Percentiles rank a stretch among this genome's conserved stretches.
Evolutionary conservation across 192 early-diverging fungal genomes (phyloP).

Genomic region (Dispira simplex): DNA sequence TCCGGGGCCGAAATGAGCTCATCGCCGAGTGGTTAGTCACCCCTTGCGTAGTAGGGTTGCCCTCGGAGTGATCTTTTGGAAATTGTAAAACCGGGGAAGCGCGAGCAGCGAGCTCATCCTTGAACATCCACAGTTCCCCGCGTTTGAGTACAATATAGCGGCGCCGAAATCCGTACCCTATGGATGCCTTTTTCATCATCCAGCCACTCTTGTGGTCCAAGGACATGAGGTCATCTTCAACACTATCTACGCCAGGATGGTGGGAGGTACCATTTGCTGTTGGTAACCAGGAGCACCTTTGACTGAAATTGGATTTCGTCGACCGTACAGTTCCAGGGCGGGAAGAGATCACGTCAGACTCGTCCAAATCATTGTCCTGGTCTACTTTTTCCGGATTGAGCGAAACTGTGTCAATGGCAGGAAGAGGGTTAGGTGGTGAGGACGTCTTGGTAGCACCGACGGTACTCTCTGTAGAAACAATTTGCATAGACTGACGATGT

Average conservation of each 20-base stretch:
- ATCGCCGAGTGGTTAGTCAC: not conserved
- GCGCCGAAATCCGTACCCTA: constrained; percentile 30
- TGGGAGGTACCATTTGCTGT: not conserved
- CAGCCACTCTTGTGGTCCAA: constrained; percentile 25
- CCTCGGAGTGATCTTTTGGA: not conserved
- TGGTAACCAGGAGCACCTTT: no score
- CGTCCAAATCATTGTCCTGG: constrained; percentile 5
- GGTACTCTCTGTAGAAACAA: no score
- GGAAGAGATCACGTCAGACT: constrained; percentile 10
- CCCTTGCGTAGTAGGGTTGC: not conserved
- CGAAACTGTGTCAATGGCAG: not conserved
- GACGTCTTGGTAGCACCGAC: no score
- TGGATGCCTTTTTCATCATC: constrained; percentile 24
- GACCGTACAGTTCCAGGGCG: not conserved
- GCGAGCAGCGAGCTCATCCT: constrained; percentile 2
- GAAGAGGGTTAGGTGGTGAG: not conserved
- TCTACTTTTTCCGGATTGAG: not conserved
- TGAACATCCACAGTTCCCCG: constrained; percentile 20
- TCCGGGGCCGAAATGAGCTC: not conserved
- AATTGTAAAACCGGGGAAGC: not conserved
- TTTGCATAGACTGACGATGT: no score
- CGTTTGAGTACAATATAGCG: constrained; percentile 26
- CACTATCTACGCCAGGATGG: not conserved
- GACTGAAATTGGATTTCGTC: no score
- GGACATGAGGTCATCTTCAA: constrained; percentile 12